phyloP scores from a whole-genome alignment of 208 protist species.

The Leishmania tarentolae region DNA sequence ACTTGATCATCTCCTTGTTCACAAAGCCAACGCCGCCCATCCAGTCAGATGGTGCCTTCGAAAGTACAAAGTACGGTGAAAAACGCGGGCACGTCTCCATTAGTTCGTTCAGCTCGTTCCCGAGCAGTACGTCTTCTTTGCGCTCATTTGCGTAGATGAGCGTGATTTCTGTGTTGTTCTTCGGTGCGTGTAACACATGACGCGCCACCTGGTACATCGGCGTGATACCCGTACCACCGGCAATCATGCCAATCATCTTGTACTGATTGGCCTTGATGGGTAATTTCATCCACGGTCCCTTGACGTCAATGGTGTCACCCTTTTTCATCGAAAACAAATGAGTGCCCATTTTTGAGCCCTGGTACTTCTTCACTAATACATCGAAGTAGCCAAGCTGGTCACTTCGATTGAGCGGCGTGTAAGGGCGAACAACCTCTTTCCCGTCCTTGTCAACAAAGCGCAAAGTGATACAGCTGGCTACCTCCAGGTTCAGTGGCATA shows the following conservation, averaged over 20 bases:
- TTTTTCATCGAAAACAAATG: slow-evolving; percentile 93
- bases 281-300: slow-evolving; percentile 91
- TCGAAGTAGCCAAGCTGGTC: slow-evolving; percentile 91
- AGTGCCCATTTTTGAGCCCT: slow-evolving; percentile 86
- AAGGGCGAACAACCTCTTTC: slow-evolving; percentile 84
- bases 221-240: slow-evolving; percentile 93
- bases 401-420: slow-evolving; percentile 81
- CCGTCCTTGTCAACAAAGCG: slow-evolving; percentile 77
- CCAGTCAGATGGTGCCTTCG: slow-evolving; percentile 86
- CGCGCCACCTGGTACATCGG: slow-evolving; percentile 94
- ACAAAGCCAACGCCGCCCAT: slow-evolving; percentile 90
- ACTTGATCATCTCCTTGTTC: slow-evolving; percentile 91
- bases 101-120: slow-evolving; percentile 91
- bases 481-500: slow-evolving; percentile 79
- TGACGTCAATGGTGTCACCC: slow-evolving; percentile 90
- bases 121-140: slow-evolving; percentile 93
- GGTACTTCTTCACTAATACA: slow-evolving; percentile 91
- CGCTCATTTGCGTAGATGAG: slow-evolving; percentile 92
- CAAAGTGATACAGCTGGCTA: slow-evolving; percentile 78
- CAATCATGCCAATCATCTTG: slow-evolving; percentile 93
- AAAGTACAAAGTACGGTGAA: slow-evolving; percentile 92
- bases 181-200: slow-evolving; percentile 69
- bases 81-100: slow-evolving; percentile 90
- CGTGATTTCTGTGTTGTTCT: slow-evolving; percentile 88
- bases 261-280: slow-evolving; percentile 89